Percentiles rank a stretch among this genome's conserved stretches.
phyloP scores from a whole-genome alignment of 2,329 filamentous ascomycete species.

The Diaporthe citriasiana region DNA sequence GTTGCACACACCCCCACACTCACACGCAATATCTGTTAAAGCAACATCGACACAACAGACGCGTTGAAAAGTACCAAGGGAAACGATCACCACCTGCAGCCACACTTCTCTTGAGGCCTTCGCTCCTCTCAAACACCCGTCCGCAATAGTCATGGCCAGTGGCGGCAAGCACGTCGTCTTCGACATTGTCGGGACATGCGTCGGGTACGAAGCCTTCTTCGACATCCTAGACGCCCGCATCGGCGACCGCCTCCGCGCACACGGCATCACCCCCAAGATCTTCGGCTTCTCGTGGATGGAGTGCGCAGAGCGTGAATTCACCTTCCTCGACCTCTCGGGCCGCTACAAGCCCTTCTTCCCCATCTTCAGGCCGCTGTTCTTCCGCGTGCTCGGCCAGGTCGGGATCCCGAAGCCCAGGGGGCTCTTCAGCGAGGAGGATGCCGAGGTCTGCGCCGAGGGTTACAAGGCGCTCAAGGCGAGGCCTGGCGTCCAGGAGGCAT shows the following conservation, averaged over 20 bases:
- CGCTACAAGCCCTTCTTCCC: constrained; percentile 59
- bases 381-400: constrained; percentile 60
- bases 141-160: constrained; percentile 32
- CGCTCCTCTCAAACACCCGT: not conserved
- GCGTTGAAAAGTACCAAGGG: not conserved
- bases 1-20: not conserved
- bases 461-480: constrained; percentile 56
- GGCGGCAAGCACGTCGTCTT: constrained; percentile 61
- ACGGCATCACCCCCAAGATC: constrained; percentile 57
- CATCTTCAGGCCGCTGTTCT: constrained; percentile 61
- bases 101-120: too few relatives aligned
- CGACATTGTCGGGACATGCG: constrained; percentile 67
- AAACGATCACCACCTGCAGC: not conserved
- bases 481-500: constrained; percentile 57
- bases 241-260: constrained; percentile 55
- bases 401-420: constrained; percentile 59
- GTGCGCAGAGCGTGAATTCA: constrained; percentile 63
- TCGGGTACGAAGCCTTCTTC: constrained; percentile 61
- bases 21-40: constrained; percentile 11
- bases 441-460: constrained; percentile 54
- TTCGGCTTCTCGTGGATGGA: constrained; percentile 64
- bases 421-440: constrained; percentile 59
- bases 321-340: constrained; percentile 60
- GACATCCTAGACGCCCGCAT: constrained; percentile 57
- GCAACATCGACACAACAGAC: not conserved